A percentile compares a stretch with the other conserved stretches of the same genome.
phyloP scores from a whole-genome alignment of 768 basidiomycete genomes.

The Pleurotus giganteus region DNA sequence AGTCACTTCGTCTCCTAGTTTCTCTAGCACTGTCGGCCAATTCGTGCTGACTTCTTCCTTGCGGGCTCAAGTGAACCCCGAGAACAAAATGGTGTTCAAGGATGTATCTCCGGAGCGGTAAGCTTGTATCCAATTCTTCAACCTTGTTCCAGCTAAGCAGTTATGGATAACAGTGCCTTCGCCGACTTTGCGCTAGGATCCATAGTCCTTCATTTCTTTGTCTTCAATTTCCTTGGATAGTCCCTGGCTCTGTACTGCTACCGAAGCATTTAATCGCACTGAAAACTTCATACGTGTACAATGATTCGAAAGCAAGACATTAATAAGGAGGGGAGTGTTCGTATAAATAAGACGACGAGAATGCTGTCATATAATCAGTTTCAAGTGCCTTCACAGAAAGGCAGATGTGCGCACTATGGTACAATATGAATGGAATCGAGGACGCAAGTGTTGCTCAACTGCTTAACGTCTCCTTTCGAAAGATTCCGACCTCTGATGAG shows the following conservation, averaged over 20 bases:
- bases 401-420: conserved; percentile 9
- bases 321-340: conserved; percentile 1
- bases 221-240: conserved; percentile 96
- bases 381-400: background rate
- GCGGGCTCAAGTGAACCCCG: conserved; percentile 88
- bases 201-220: conserved; percentile 95
- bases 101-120: conserved; percentile 93
- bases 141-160: background rate
- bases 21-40: conserved; percentile 91
- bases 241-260: conserved; percentile 15
- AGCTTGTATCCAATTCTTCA: conserved; percentile 18
- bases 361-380: background rate
- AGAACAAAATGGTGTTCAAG: conserved; percentile 80
- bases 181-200: conserved; percentile 96
- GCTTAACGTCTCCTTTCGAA: conserved; percentile 57
- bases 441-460: background rate
- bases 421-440: conserved; percentile 9
- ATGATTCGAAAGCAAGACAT: background rate
- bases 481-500: conserved; percentile 60
- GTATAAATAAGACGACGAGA: background rate
- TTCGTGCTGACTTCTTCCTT: conserved; percentile 94
- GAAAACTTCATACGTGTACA: background rate
- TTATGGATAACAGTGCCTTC: conserved; percentile 70
- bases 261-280: background rate
- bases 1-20: conserved; percentile 47